Percentiles rank a stretch among this genome's conserved stretches.
Conservation (phyloP, 2,329 filamentous ascomycete species). For the Hypomyces perniciosus region DNA sequence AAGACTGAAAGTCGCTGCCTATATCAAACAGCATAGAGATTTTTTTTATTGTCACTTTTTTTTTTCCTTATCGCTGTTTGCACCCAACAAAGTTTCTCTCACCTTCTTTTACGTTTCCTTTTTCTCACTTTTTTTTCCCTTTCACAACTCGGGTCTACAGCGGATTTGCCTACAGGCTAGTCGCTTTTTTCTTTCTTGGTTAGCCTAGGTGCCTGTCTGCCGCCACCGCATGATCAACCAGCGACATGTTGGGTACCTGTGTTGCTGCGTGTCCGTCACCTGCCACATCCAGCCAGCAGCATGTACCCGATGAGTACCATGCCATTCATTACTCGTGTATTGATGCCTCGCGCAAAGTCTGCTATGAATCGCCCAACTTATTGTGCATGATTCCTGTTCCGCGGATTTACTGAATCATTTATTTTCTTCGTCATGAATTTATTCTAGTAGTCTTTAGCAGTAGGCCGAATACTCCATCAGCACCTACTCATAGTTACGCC, state of each 20-base stretch:
- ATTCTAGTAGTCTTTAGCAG: too few relatives aligned
- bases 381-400: neutral
- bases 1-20: neutral
- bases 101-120: slow-evolving; percentile 1
- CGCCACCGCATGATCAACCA: slow-evolving; percentile 7
- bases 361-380: neutral
- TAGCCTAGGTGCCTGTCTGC: slow-evolving; percentile 1
- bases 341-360: slow-evolving; percentile 1
- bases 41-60: slow-evolving; percentile 1
- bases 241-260: slow-evolving; percentile 4
- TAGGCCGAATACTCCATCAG: too few relatives aligned
- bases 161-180: slow-evolving; percentile 11
- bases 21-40: slow-evolving; percentile 1
- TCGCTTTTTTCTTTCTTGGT: slow-evolving; percentile 4
- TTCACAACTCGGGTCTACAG: slow-evolving; percentile 21
- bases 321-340: neutral
- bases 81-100: slow-evolving; percentile 1
- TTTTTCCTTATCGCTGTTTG: slow-evolving; percentile 3
- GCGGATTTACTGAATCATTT: too few relatives aligned
- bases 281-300: slow-evolving; percentile 6
- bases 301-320: slow-evolving; percentile 1
- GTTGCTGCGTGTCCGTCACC: slow-evolving; percentile 2
- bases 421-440: too few relatives aligned
- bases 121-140: slow-evolving; percentile 6
- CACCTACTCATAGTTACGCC: neutral